Evolutionary conservation across 2,329 filamentous ascomycete species (phyloP), one percentile per base, ranked within the genome.

Genomic region (Alternaria longipes): DNA sequence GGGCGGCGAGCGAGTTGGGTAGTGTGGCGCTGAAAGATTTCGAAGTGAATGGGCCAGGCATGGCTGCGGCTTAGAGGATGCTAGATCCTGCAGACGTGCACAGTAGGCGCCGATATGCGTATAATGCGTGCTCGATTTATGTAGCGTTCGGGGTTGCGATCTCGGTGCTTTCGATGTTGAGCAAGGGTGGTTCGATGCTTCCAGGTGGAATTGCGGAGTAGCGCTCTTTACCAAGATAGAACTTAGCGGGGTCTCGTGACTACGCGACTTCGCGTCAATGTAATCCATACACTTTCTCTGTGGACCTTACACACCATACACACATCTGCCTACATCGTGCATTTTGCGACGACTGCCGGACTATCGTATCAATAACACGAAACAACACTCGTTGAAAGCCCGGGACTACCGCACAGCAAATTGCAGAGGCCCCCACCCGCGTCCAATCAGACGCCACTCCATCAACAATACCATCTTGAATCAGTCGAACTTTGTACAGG

Each of bases 1-100:
- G 84, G 59, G 90, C 86, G 52, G 91, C 92, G 69, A 97, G 81
- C 11, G 86, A 87, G 79, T 89, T 89, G 40, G 76, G 72, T 26
- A 77, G 71, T 77, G 88, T 88, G 28, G 74, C 60, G 65, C 87
- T 81, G 64, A 92, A 86, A 61, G 88, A 85, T 34, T 74, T 74
- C 32, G 90, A 80, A 41, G 88, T 82, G 65, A 89, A 89, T 79
- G 90, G 97, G 64, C 88, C 90, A 70, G 67, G 65, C 70, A 74
- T 75, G 22, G 58, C 59, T 63, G 44, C 14, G 53, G 18, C 52
- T 20, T 45, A 22, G 20, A 38, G 38, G 24, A 36, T 36, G 38
- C 44, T n/a, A 28, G 18, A 40, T 40, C 46, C 22, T 11, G 20
- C 18, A 26, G 18, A 11, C 12, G 4, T 24, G 28, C 5, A 14